Conservation (phyloP, 441 rosid genomes). For the Arabidopsis lyrata region DNA sequence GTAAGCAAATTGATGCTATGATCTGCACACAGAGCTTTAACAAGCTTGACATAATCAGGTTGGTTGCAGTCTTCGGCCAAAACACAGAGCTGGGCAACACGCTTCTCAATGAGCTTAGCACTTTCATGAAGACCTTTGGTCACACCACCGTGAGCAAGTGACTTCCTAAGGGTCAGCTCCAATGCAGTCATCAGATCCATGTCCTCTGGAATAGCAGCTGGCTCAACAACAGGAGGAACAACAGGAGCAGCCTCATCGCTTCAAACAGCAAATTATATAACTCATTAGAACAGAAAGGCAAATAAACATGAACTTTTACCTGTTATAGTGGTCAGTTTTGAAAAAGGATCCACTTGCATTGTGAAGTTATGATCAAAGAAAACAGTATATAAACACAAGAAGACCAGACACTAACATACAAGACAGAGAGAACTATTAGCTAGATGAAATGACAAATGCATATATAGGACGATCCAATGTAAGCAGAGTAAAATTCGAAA, state of each 20-base stretch:
- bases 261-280: not conserved
- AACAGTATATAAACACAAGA: conserved; percentile 1
- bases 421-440: not conserved
- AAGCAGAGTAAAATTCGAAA: not conserved
- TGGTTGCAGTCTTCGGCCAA: conserved; percentile 92
- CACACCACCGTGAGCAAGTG: conserved; percentile 82
- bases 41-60: conserved; percentile 83
- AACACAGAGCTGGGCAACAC: conserved; percentile 73
- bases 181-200: conserved; percentile 84
- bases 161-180: conserved; percentile 74
- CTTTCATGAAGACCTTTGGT: conserved; percentile 78
- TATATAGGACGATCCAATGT: not conserved
- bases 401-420: not conserved
- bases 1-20: conserved; percentile 67
- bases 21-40: conserved; percentile 85
- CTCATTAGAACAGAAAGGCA: not conserved
- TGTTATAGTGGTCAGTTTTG: not conserved
- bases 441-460: not conserved
- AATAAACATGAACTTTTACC: not conserved
- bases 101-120: conserved; percentile 87
- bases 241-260: conserved; percentile 74
- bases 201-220: conserved; percentile 59
- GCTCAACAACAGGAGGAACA: conserved; percentile 57
- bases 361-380: not conserved
- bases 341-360: not conserved